Evolutionary conservation across 495 filamentous ascomycete species (phyloP), one percentile per base, ranked within the genome.

Genomic region (Penicillium mononematosum): DNA sequence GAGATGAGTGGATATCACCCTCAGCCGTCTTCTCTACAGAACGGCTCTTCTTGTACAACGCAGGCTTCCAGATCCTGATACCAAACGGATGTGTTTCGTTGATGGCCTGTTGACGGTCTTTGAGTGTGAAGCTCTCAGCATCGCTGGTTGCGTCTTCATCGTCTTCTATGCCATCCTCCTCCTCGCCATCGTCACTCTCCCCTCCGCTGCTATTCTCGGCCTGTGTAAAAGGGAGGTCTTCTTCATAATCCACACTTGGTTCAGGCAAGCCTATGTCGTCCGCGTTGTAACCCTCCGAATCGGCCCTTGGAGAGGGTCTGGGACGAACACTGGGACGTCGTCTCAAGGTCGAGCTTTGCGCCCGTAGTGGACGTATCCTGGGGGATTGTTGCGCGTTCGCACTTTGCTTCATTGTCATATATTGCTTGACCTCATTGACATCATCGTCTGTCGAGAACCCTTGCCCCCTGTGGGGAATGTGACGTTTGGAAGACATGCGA

Each of bases 21-120:
- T 99, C 94, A 4, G 93, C 94, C 36, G 85, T 95, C 75, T 94
- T 93, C 63, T 97, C 90, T 16, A 99, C 94, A 8, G 95, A 98
- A 55, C 94, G 85, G 62, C 86, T 86, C 69, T 99, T 99, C 78
- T 98, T 98, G 81, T 99, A 99, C 39, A 99, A 69, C 0, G 94
- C 94, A 19, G 94, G 94, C 71, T 99, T 99, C 94, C 94, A 99
- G 32, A 99, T 88, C 58, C 94, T 87, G 66, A 99, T 98, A 71
- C 94, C 94, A 62, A 99, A 99, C 0, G 94, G 94, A 77, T 99
- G 94, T 0, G 94, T 99, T 70, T 96, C 87, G 74, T 99, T 99
- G 74, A 99, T 99, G 49, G 94, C 94, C 70, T 96, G 87, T 73
- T 99, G 94, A 38, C 93, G 87, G 68, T 98, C 94, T 75, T 96